A percentile compares a stretch with the other conserved stretches of the same genome.
Evolutionary conservation across 306 rosid species (phyloP).

Genomic region (Sicyos edulis): DNA sequence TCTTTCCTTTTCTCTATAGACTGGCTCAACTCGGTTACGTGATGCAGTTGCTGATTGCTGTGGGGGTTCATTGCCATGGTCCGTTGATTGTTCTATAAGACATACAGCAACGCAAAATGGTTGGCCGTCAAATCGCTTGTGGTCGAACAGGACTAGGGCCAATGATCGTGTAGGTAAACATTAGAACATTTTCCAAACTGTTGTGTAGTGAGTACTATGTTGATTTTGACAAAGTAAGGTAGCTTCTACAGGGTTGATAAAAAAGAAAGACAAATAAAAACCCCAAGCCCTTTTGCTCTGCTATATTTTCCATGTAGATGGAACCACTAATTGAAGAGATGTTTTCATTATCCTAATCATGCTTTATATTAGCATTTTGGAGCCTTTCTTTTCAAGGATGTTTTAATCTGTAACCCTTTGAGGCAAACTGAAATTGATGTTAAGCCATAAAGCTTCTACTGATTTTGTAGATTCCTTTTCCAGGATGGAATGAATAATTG

Average conservation of each 20-base stretch:
- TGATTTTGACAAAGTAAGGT: slow-evolving; percentile 10
- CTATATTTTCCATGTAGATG: slow-evolving; percentile 18
- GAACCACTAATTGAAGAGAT: background rate
- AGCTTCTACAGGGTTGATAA: slow-evolving; percentile 10
- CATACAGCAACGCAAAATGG: background rate
- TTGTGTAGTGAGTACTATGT: slow-evolving; percentile 15
- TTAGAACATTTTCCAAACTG: slow-evolving; percentile 5
- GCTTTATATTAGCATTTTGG: background rate
- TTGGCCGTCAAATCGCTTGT: background rate
- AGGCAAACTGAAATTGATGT: no score
- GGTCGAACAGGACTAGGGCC: background rate
- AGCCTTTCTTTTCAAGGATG: background rate
- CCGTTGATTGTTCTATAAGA: background rate
- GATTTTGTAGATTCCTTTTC: no score
- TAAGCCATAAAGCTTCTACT: no score
- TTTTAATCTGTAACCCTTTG: background rate
- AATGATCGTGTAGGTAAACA: slow-evolving; percentile 8
- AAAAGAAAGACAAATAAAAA: background rate
- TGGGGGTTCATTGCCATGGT: background rate
- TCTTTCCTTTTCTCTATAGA: background rate
- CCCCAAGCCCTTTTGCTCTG: slow-evolving; percentile 5
- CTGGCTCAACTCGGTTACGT: background rate
- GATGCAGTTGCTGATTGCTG: background rate
- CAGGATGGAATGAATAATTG: no score
- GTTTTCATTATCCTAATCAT: background rate